These are phyloP conservation scores for bread wheat (Triticum aestivum) DNA, from an alignment of 176 grass and related monocot species.

Conservation along the genomic window DNA sequence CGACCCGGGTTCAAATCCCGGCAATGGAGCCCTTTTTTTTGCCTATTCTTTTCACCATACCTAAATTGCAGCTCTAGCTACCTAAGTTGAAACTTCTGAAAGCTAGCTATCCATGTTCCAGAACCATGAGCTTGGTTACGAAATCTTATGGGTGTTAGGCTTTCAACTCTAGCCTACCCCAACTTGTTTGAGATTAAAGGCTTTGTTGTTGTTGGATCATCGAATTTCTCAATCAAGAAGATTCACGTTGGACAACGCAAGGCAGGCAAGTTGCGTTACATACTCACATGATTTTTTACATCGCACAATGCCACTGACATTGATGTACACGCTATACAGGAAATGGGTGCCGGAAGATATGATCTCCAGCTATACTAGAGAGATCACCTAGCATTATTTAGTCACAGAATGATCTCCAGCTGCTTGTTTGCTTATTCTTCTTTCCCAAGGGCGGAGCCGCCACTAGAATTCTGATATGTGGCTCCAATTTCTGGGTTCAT, in stretches of 20 bases:
- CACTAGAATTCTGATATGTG: neutral
- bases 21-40: conserved; percentile 45
- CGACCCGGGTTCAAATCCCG: conserved; percentile 94
- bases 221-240: neutral
- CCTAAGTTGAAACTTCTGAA: too few relatives aligned
- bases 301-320: neutral
- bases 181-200: too few relatives aligned
- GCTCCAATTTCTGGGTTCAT: neutral
- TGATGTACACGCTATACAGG: neutral
- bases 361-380: neutral
- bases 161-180: too few relatives aligned
- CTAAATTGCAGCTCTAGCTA: too few relatives aligned
- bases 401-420: neutral
- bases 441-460: neutral
- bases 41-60: neutral
- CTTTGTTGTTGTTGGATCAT: neutral
- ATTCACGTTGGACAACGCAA: neutral
- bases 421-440: neutral
- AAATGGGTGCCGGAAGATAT: neutral
- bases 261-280: neutral
- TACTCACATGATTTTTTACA: neutral
- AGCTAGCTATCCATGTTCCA: too few relatives aligned
- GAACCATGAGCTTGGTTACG: too few relatives aligned
- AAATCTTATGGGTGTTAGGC: too few relatives aligned
- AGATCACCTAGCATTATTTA: neutral